A percentile compares a stretch with the other conserved stretches of the same genome.
Evolutionary conservation across 495 filamentous ascomycete genomes (phyloP).

Genomic region (Cladorrhinum samala): DNA sequence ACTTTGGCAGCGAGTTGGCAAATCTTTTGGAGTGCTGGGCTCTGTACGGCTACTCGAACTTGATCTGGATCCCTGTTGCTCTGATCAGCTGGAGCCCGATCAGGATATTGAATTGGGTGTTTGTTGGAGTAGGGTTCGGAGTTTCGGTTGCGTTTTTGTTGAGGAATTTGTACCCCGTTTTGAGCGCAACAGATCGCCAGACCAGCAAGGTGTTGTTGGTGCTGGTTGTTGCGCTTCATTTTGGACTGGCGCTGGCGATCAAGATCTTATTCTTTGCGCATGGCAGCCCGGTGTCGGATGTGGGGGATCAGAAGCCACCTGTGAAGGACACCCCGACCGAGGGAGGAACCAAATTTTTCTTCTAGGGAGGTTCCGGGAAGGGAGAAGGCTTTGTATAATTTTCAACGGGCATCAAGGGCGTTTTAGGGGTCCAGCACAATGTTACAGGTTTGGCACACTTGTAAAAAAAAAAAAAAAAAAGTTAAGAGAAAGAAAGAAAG

Average conservation of each 20-base stretch:
- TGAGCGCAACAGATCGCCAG: conserved; percentile 87
- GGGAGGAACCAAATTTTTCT: not conserved
- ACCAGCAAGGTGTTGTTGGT: conserved; percentile 83
- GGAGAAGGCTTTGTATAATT: not conserved
- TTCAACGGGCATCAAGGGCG: not conserved
- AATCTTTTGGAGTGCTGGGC: conserved; percentile 91
- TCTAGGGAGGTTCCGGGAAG: not conserved
- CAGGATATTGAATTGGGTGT: conserved; percentile 82
- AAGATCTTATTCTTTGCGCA: conserved; percentile 95
- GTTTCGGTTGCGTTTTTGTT: conserved; percentile 81
- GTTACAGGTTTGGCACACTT: not conserved
- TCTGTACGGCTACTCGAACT: conserved; percentile 89
- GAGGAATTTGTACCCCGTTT: conserved; percentile 86
- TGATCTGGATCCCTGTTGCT: conserved; percentile 95
- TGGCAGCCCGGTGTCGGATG: conserved; percentile 58
- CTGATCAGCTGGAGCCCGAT: conserved; percentile 83
- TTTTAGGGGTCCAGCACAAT: not conserved
- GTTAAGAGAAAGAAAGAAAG: not conserved
- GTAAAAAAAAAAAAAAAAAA: not conserved
- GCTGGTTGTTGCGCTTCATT: conserved; percentile 76
- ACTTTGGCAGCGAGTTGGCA: conserved; percentile 85
- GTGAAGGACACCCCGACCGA: not conserved
- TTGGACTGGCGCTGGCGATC: conserved; percentile 82
- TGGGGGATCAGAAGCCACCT: conserved; percentile 14
- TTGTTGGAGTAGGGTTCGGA: conserved; percentile 85